Conservation (phyloP, 2,329 filamentous ascomycete genomes). For the Trichoderma breve region DNA sequence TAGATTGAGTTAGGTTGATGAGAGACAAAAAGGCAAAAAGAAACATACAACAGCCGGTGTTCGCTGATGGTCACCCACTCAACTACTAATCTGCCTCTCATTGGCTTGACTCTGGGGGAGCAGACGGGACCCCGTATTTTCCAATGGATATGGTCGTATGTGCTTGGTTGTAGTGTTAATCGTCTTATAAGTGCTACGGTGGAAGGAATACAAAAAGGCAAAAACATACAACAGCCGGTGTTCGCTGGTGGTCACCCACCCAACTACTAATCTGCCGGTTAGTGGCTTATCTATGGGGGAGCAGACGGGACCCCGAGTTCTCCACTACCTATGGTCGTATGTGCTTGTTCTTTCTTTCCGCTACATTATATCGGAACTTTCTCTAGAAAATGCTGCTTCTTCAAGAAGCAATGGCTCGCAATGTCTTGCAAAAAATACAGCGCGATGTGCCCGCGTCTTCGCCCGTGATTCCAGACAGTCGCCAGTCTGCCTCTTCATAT, state of each 20-base stretch:
- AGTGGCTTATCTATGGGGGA: constrained; percentile 19
- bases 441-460: neutral
- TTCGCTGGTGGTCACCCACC: constrained; percentile 19
- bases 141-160: neutral
- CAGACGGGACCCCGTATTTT: neutral
- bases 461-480: neutral
- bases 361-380: neutral
- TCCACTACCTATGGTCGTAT: constrained; percentile 20
- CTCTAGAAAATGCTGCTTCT: neutral
- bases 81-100: neutral
- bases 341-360: neutral
- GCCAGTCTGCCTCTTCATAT: neutral
- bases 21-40: neutral
- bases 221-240: constrained; percentile 19
- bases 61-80: neutral
- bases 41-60: neutral
- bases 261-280: constrained; percentile 20
- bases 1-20: too few relatives aligned
- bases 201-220: neutral
- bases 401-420: neutral
- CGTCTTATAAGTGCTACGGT: too few relatives aligned
- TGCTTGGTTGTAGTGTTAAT: neutral
- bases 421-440: neutral
- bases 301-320: constrained; percentile 17
- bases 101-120: neutral